A percentile compares a stretch with the other conserved stretches of the same genome.
Conservation (phyloP, 805 yeast genomes). For the Myxozyma neglecta region DNA sequence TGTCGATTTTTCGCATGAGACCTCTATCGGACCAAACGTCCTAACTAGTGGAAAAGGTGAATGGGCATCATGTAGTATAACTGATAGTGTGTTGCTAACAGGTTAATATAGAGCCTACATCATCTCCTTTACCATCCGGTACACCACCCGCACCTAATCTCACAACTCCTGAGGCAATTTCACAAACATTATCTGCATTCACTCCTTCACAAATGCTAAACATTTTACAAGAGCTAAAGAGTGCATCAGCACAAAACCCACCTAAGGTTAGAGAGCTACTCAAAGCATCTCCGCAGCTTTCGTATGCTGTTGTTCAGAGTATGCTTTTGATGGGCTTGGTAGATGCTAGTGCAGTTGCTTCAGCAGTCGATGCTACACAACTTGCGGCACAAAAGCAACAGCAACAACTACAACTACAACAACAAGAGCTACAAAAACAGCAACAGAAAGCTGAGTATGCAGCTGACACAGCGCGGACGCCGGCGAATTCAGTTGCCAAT, state of each 20-base stretch:
- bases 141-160: conserved; percentile 44
- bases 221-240: conserved; percentile 57
- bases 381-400: conserved; percentile 21
- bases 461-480: conserved; percentile 1
- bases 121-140: conserved; percentile 60
- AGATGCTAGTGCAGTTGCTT: conserved; percentile 37
- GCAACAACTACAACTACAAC: conserved; percentile 13
- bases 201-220: conserved; percentile 50
- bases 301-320: conserved; percentile 79
- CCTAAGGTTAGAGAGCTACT: conserved; percentile 60
- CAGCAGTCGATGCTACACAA: conserved; percentile 32
- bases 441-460: conserved; percentile 25
- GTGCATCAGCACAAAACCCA: conserved; percentile 58
- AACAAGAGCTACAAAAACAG: conserved; percentile 9
- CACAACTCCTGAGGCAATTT: conserved; percentile 47
- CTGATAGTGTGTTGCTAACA: neutral
- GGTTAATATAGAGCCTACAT: conserved; percentile 19
- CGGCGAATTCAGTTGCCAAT: neutral
- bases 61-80: neutral
- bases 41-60: conserved; percentile 6
- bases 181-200: conserved; percentile 49
- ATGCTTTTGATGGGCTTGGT: conserved; percentile 47
- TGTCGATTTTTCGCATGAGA: conserved; percentile 71
- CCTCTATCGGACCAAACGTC: conserved; percentile 36
- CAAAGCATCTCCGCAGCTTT: conserved; percentile 72